Evolutionary conservation across 495 filamentous ascomycete genomes (phyloP), one percentile per base, ranked within the genome.

Genomic region (Terfezia claveryi): DNA sequence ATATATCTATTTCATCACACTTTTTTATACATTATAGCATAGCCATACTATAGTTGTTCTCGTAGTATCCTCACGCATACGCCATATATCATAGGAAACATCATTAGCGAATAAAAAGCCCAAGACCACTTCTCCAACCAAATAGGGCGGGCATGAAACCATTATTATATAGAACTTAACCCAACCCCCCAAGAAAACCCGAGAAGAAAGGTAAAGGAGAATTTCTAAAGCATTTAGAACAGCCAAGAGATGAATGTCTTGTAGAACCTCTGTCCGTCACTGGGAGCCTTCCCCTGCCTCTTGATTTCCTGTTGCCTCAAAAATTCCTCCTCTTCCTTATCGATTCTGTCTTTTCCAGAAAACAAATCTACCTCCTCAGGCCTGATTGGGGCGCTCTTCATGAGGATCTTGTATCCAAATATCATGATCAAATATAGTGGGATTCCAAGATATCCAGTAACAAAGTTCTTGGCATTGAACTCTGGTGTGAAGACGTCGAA

Each of bases 371-470:
- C 82, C 37, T 73, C 67, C 49, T 72, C 59, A 0, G 83, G 75
- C 32, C 67, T 65, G 10, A 82, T 70, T 9, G 73, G 66, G 59
- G 76, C 68, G 56, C 64, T 74, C 58, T 71, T 69, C 50, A 70
- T 76, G 46, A 67, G 52, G 51, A 79, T 44, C 70, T 87, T 88
- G 67, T 84, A 83, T 1, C 82, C 82, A 51, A 78, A 70, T 64
- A 86, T 76, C 62, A 86, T 71, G 53, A 77, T 72, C 2, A 92
- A 60, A 61, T 85, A 92, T 12, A 89, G 68, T 5, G 82, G 81
- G 61, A 92, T 88, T 37, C 84, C 85, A 5, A 87, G 76, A 61
- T 91, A 88, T 5, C 78, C 78, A 0, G 83, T 88, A 66, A 92
- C 75, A 67, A 91, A 91, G 60, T 76, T 82, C 67, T 80, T 79